phyloP scores from a whole-genome alignment of 2,329 filamentous ascomycete species.

The Aspergillus udagawae region DNA sequence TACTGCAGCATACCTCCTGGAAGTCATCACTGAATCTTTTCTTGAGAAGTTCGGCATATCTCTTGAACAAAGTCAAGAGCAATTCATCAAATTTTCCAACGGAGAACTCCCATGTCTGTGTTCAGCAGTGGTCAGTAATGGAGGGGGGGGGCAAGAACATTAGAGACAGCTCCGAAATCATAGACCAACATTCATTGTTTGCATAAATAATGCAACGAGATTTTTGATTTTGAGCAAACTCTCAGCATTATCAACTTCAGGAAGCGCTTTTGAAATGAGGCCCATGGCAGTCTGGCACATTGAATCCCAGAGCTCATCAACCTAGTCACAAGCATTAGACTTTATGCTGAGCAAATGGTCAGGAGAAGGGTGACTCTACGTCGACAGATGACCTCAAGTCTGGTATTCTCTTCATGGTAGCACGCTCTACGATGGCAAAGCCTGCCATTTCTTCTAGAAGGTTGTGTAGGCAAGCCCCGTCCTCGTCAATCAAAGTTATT shows the following conservation, averaged over 20 bases:
- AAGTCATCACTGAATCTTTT: slow-evolving; percentile 92
- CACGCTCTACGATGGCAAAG: slow-evolving; percentile 93
- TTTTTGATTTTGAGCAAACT: slow-evolving; percentile 92
- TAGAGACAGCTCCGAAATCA: slow-evolving; percentile 2
- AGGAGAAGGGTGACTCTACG: slow-evolving; percentile 48
- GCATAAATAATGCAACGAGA: slow-evolving; percentile 87
- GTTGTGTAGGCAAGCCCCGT: slow-evolving; percentile 81
- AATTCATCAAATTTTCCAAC: slow-evolving; percentile 78
- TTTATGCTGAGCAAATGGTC: background rate
- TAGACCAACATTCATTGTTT: slow-evolving; percentile 82
- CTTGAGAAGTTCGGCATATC: slow-evolving; percentile 89
- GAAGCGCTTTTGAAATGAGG: slow-evolving; percentile 74
- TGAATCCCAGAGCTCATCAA: slow-evolving; percentile 98
- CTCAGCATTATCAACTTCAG: slow-evolving; percentile 81
- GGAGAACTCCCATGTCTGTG: slow-evolving; percentile 81
- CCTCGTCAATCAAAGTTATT: slow-evolving; percentile 74
- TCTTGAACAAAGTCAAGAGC: slow-evolving; percentile 83
- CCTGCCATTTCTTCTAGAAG: slow-evolving; percentile 90
- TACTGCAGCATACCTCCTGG: slow-evolving; percentile 62
- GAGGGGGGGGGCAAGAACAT: background rate
- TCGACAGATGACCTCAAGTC: slow-evolving; percentile 79
- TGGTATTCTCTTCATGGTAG: slow-evolving; percentile 81
- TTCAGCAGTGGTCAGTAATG: background rate
- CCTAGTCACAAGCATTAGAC: slow-evolving; percentile 44
- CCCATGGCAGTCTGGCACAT: slow-evolving; percentile 87